These are phyloP conservation scores for Xylariaceae sp. DNA, from an alignment of 2,329 filamentous ascomycete species.

Conservation along the genomic window DNA sequence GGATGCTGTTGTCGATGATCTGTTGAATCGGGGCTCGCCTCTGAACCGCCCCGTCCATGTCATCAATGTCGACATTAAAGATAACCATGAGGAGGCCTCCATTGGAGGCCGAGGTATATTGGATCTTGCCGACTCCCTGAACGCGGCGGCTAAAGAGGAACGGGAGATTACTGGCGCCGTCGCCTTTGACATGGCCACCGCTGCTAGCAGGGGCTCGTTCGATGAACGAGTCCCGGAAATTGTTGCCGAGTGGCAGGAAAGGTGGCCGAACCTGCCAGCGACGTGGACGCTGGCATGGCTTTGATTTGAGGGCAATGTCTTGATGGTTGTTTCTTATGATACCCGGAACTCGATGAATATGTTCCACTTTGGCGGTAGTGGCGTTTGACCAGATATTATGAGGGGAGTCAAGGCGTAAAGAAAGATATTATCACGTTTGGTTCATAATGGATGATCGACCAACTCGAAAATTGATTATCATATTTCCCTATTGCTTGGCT, in stretches of 20 bases:
- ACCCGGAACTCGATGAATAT: constrained; percentile 20
- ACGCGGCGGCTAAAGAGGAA: constrained; percentile 73
- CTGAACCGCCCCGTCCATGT: constrained; percentile 93
- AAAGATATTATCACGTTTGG: neutral
- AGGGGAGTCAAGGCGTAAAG: neutral
- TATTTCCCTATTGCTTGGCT: neutral
- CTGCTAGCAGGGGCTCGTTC: constrained; percentile 66
- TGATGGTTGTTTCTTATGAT: constrained; percentile 26
- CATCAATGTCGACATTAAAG: constrained; percentile 96
- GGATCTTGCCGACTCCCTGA: constrained; percentile 80
- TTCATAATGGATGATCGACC: neutral
- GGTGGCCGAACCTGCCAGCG: constrained; percentile 85
- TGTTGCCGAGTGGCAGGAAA: constrained; percentile 86
- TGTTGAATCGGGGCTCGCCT: constrained; percentile 76
- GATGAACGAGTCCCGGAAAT: constrained; percentile 93
- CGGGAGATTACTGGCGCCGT: constrained; percentile 57
- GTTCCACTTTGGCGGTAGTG: constrained; percentile 14
- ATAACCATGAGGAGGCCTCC: constrained; percentile 94
- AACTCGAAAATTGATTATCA: neutral
- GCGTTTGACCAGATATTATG: neutral
- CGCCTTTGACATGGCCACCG: constrained; percentile 64
- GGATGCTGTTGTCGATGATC: constrained; percentile 93
- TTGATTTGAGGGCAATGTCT: constrained; percentile 38
- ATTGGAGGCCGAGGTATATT: constrained; percentile 87
- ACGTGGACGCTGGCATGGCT: constrained; percentile 97